Conservation (phyloP, 2,329 filamentous ascomycete genomes). For the Botrytis pseudocinerea region DNA sequence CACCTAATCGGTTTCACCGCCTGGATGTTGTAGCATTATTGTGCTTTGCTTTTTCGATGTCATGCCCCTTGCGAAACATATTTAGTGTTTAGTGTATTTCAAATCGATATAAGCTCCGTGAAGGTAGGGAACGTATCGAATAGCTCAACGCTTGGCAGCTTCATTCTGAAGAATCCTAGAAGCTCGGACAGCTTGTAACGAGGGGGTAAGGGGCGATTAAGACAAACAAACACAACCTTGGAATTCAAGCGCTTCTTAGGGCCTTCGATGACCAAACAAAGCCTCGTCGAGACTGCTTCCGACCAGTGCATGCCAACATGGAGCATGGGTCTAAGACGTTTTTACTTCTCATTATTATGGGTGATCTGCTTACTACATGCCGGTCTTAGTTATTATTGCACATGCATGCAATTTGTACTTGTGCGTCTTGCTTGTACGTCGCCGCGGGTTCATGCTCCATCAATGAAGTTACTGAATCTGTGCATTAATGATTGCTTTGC, state of each 20-base stretch:
- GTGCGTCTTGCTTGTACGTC: slow-evolving; percentile 18
- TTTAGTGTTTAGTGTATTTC: background rate
- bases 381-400: slow-evolving; percentile 19
- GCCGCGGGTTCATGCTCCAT: slow-evolving; percentile 13
- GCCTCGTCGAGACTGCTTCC: slow-evolving; percentile 16
- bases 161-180: slow-evolving; percentile 13
- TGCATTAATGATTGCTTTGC: slow-evolving; percentile 17
- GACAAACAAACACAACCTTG: slow-evolving; percentile 17
- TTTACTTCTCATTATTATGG: slow-evolving; percentile 26
- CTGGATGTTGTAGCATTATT: background rate
- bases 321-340: slow-evolving; percentile 36
- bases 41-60: slow-evolving; percentile 17
- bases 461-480: background rate
- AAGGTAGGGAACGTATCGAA: slow-evolving; percentile 4
- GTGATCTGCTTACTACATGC: slow-evolving; percentile 21
- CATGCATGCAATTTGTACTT: slow-evolving; percentile 23
- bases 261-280: slow-evolving; percentile 19
- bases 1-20: slow-evolving; percentile 9
- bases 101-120: slow-evolving; percentile 9
- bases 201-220: background rate
- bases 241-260: slow-evolving; percentile 24
- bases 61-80: slow-evolving; percentile 15
- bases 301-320: slow-evolving; percentile 25
- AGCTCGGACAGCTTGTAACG: slow-evolving; percentile 12
- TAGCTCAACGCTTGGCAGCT: slow-evolving; percentile 6